Evolutionary conservation across 192 early-diverging fungal genomes (phyloP), one percentile per base, ranked within the genome.

Genomic region (Spizellomyces punctatus): DNA sequence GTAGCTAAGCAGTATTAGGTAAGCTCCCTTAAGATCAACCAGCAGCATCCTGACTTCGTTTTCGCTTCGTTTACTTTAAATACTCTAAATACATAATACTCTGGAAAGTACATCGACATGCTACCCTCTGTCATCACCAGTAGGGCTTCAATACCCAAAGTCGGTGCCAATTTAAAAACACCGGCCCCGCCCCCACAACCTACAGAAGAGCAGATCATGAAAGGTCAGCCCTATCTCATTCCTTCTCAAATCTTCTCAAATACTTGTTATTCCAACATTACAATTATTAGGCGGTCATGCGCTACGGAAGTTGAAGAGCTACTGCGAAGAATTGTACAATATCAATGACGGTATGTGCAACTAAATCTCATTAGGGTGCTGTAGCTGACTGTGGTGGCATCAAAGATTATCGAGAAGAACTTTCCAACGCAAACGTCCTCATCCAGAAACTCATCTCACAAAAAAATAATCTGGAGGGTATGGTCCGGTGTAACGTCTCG

Each of bases 241-340:
- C 36, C 10, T 45, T 19, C 16, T 43, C 17, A 14, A 63, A 21
- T 27, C 6, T 6, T 14, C 41, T 14, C 4, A 63, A 69, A 52
- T 45, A 49, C 14, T 8, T 55, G 8, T 0, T 42, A 5, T 19
- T 42, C 12, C 1, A 47, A n/a, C 12, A 16, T 44, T 2, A 63
- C 54, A 45, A 2, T n/a, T 21, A 16, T 43, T 22, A 83, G 83
- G 83, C 10, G 83, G 81, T 10, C 72, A 79, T 77, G 81, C 82
- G 27, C 54, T 86, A 36, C 70, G 78, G 42, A 78, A 78, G 44
- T 52, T 86, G 27, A 84, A 86, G 77, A 61, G 72, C 10, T 81
- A 82, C 61, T 82, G 77, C 58, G 85, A 86, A 19, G 67, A 84
- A 22, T 46, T 83, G 2, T 77, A 71, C 45, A 45, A 69, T 45